Base-by-base conservation (phyloP, 495 filamentous ascomycete genomes). In the Tuber indicum region DNA sequence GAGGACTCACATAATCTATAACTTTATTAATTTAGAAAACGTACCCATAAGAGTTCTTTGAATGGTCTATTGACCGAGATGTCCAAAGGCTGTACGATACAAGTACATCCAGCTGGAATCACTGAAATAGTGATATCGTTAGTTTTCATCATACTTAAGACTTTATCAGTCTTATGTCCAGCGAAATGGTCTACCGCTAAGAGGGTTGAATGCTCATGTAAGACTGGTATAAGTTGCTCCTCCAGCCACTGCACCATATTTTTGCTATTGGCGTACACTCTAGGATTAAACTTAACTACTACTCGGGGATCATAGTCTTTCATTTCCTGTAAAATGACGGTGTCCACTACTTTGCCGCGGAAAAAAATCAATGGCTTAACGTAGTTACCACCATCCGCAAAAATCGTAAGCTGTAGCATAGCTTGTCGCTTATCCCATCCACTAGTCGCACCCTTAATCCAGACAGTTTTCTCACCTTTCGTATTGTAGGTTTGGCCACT, bases 231-330 rank as follows among this genome's bases (percentile, higher is more conserved):
- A 4, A 77, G 72, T 32, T 44, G n/a, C 69, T 77, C 72, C n/a
- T 58, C n/a, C 17, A 77, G 46, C 72, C 42, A 77, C 47, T 69
- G 14, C 2, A 70, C 26, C 14, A 74, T 41, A 46, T 71, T 41
- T 0, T 36, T 5, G 4, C n/a, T 42, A 36, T 77, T 77, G 26
- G 26, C 52, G 47, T 77, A 77, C 1, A n/a, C 52, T 45, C 16
- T 77, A 58, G 72, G 12, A 39, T 77, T 77, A 45, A 71, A 77
- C 26, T 77, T 66, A 1, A 77, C 75, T 19, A 74, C 52, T 1
- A 77, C 71, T 2, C 52, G 9, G 49, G 72, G 46, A 49, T 74
- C 75, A 14, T 77, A 74, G 12, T 46, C 10, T 21, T 6, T 26
- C 70, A 76, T 76, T 7, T 72, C 75, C n/a, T 72, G 23, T 32